Evolutionary conservation across 768 basidiomycete genomes (phyloP), one percentile per base, ranked within the genome.

Genomic region (Collybia sp.): DNA sequence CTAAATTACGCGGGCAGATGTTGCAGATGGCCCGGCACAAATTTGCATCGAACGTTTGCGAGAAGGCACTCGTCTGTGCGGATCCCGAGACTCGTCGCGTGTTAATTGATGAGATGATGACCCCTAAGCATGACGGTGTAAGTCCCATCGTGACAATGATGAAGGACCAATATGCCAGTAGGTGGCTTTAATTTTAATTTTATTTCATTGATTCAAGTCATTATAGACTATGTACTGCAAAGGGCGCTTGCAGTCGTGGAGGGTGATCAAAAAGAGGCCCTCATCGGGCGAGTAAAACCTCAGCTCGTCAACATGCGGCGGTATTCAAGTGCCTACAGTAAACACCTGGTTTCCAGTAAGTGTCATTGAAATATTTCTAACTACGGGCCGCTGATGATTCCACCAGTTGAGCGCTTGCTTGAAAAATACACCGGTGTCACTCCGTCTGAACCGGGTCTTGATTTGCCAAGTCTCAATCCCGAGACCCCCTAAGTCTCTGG

Each of bases 1-100:
- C 70, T 12, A 79, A 81, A 53, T 73, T 97, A 42, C 79, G 75
- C 8, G 90, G 90, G 2, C 84, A 89, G 56, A 76, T 97, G 62
- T 62, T 93, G 36, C 71, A 73, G 50, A 81, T 94, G 76, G 79
- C 91, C 1, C 79, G 83, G 43, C 91, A 92, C 62, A 95, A 95
- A 61, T 95, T 90, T 58, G 93, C 92, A 5, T 96, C 93, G 5
- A 98, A 99, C 58, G 95, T 97, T 15, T 88, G 87, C 62, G 94
- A 95, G 67, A 93, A 92, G 64, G 92, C 91, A 5, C 74, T 95
- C 31, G 62, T 82, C 20, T 80, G 74, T 30, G 80, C 87, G 1
- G 76, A 80, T 44, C 30, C 72, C 0, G 82, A 84, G 9, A 83
- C 76, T 50, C 83, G 91, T 38, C 77, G 76, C 8, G 61, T 65